Conservation (phyloP, 2,329 filamentous ascomycete species). For the Clathrospora elynae region DNA sequence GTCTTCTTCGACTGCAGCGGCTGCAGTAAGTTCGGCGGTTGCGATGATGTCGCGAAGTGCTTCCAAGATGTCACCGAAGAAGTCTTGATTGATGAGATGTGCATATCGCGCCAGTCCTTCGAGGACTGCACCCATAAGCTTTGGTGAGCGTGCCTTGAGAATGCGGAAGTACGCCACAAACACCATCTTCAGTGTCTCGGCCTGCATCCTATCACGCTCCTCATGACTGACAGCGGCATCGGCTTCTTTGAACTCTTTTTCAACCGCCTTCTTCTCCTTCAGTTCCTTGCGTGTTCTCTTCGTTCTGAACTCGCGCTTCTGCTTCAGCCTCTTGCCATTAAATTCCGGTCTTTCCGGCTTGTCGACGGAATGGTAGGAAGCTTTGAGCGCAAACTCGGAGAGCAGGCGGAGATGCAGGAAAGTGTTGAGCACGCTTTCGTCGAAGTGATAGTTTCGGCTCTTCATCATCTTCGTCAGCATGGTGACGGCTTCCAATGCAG, state of each 20-base stretch:
- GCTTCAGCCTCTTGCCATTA: constrained; percentile 66
- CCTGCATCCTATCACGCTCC: constrained; percentile 90
- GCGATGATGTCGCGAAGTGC: constrained; percentile 90
- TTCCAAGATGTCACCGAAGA: constrained; percentile 95
- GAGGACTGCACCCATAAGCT: constrained; percentile 94
- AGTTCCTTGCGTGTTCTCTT: constrained; percentile 83
- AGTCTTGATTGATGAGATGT: constrained; percentile 97
- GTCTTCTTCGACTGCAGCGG: constrained; percentile 52
- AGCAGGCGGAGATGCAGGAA: constrained; percentile 89
- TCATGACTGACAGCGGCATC: constrained; percentile 91
- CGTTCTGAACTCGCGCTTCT: constrained; percentile 83
- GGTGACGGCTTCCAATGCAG: constrained; percentile 83
- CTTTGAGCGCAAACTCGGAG: constrained; percentile 84
- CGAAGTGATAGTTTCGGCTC: constrained; percentile 76
- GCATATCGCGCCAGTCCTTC: constrained; percentile 93
- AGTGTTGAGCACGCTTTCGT: constrained; percentile 85
- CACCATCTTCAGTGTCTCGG: constrained; percentile 92
- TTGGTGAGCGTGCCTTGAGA: constrained; percentile 77
- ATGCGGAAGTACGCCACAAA: constrained; percentile 96
- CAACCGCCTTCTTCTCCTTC: constrained; percentile 83
- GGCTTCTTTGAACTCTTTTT: constrained; percentile 91
- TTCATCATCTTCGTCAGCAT: constrained; percentile 96
- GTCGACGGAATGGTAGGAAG: constrained; percentile 77
- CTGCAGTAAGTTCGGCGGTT: constrained; percentile 63
- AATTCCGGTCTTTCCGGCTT: constrained; percentile 55